These are phyloP conservation scores for Tilletia walkeri DNA, from an alignment of 1,284 basidiomycete genomes.

Conservation along the genomic window DNA sequence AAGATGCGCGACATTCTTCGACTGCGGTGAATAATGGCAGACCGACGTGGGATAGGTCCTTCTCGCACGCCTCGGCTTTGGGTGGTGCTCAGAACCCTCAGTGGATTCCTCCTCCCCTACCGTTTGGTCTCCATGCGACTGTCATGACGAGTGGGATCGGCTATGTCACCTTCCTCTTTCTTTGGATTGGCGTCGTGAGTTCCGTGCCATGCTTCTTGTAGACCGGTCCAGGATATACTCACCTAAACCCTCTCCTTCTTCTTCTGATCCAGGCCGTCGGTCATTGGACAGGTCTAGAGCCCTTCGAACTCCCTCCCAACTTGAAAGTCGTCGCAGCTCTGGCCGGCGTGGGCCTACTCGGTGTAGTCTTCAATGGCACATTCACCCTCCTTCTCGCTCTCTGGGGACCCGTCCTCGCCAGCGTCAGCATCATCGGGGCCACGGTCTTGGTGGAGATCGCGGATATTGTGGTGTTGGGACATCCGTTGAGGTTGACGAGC, in stretches of 20 bases:
- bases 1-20: no score
- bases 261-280: conserved; percentile 25
- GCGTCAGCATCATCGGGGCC: conserved; percentile 50
- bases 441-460: conserved; percentile 50
- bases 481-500: conserved; percentile 41
- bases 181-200: conserved; percentile 46
- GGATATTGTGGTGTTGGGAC: conserved; percentile 34
- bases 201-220: no score
- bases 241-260: background rate
- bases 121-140: conserved; percentile 53
- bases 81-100: background rate
- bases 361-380: conserved; percentile 52
- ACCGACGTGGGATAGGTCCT: no score
- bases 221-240: no score
- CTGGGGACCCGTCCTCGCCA: conserved; percentile 54
- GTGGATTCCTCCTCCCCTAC: conserved; percentile 45
- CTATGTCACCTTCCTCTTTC: conserved; percentile 33
- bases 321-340: conserved; percentile 31
- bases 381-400: conserved; percentile 49
- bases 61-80: background rate
- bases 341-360: conserved; percentile 35
- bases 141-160: conserved; percentile 54
- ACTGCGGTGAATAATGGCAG: no score
- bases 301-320: conserved; percentile 46
- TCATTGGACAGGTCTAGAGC: conserved; percentile 37